Base-by-base conservation (phyloP, 2,329 filamentous ascomycete species). In the Alternaria incomplexa region DNA sequence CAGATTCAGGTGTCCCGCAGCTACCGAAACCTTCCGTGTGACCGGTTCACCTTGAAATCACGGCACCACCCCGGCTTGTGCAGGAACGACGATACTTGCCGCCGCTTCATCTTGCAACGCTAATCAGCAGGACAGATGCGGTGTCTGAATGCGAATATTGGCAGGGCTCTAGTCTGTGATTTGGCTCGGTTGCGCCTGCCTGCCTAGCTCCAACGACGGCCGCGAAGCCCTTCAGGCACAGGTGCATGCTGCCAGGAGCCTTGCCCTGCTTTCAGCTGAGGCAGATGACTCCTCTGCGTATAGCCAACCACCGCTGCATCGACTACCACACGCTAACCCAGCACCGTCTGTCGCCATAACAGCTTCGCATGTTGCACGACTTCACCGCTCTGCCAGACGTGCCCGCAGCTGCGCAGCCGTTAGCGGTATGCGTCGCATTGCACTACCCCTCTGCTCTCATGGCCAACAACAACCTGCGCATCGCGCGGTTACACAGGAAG, bases 1-100 rank as follows among this genome's bases (percentile, higher is more conserved):
- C 65, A 54, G 54, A 47, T 52, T 56, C 57, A 44, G 32, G 44
- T 59, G 58, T 56, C 61, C 63, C 60, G 61, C 63, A 59, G 60
- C 53, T 52, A 61, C 62, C 62, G 56, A 62, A 60, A 62, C 61
- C 56, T 62, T 66, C 62, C 67, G 65, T 63, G 58, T 69, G 61
- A 69, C 65, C 61, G 63, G 61, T 60, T 56, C 50, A 52, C 57
- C 56, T 62, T 43, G 53, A 55, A 12, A 26, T 60, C 46, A 51
- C 56, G 44, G 52, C 52, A 62, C 56, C 43, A 60, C 44, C 46
- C 58, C 48, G 32, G 56, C 43, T 47, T 54, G 47, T 58, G 60
- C 62, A 65, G 36, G 17, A 61, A 58, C 36, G 46, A 47, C 40
- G 23, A 61, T 52, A 52, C 36, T 36, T 55, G 57, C 32, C 52